Conservation (phyloP, 176 grass and related monocot genomes). For the Hordeum marinum region DNA sequence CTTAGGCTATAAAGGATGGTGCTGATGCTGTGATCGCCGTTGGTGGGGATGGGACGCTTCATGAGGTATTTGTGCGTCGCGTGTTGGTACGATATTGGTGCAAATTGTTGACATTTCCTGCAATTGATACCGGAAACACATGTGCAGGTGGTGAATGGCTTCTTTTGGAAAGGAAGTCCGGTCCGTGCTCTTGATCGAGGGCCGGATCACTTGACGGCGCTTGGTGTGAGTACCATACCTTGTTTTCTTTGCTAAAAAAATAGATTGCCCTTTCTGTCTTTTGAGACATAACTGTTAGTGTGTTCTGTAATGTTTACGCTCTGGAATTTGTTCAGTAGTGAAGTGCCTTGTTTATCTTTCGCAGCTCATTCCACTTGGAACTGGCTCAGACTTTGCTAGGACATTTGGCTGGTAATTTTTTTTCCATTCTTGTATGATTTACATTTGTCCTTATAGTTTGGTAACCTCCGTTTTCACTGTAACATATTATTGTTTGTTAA, state of each 20-base stretch:
- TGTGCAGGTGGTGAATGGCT: conserved; percentile 86
- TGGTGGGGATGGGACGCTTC: conserved; percentile 93
- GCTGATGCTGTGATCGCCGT: conserved; percentile 87
- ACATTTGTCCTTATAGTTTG: background rate
- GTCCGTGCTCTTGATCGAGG: conserved; percentile 43
- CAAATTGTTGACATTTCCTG: background rate
- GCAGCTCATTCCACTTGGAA: conserved; percentile 97
- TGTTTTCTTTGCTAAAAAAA: background rate
- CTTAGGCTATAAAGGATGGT: conserved; percentile 83
- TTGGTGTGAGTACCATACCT: conserved; percentile 58
- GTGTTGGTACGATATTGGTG: background rate
- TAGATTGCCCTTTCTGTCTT: background rate
- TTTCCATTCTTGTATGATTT: conserved; percentile 16
- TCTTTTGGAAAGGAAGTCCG: conserved; percentile 65
- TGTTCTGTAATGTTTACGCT: conserved; percentile 21
- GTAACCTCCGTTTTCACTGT: background rate
- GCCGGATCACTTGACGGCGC: conserved; percentile 53
- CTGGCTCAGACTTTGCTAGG: conserved; percentile 92
- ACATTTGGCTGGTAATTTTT: conserved; percentile 77
- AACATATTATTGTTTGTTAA: conserved; percentile 23
- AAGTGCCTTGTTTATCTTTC: conserved; percentile 18
- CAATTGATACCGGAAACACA: background rate
- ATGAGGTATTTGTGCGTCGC: conserved; percentile 55
- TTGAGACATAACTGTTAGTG: background rate
- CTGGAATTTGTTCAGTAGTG: background rate